Conservation (phyloP, 139 green algal genomes). For the Pleodorina starrii region DNA sequence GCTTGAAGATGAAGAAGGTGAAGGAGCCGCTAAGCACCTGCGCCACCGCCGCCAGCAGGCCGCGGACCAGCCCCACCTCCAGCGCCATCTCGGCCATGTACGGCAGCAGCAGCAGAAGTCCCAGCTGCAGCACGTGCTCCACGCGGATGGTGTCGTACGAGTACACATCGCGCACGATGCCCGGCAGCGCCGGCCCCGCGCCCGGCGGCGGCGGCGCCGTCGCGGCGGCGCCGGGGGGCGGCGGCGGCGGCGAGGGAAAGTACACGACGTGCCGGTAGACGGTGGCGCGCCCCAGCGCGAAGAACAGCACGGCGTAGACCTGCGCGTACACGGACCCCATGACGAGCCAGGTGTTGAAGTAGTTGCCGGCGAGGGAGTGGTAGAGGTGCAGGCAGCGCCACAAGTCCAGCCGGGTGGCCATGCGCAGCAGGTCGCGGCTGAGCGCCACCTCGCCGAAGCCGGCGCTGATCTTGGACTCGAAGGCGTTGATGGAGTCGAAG, state of each 20-base stretch:
- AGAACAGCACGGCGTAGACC: constrained; percentile 68
- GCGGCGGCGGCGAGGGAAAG: constrained; percentile 23
- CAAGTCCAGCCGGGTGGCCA: constrained; percentile 79
- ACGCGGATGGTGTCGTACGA: constrained; percentile 60
- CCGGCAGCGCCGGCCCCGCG: constrained; percentile 8
- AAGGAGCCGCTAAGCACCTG: constrained; percentile 69
- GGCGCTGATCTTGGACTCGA: constrained; percentile 86
- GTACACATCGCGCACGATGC: constrained; percentile 45
- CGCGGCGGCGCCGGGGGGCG: constrained; percentile 3
- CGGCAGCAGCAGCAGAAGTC: constrained; percentile 76
- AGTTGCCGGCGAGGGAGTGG: constrained; percentile 75
- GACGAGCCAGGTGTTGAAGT: constrained; percentile 83
- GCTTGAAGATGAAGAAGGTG: constrained; percentile 82
- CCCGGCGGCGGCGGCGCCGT: not conserved
- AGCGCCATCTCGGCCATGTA: constrained; percentile 78
- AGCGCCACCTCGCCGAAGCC: constrained; percentile 89
- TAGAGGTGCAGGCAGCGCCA: constrained; percentile 76
- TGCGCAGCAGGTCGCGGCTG: constrained; percentile 80
- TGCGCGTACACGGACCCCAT: constrained; percentile 82
- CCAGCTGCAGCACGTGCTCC: constrained; percentile 81
- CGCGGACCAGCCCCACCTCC: constrained; percentile 73
- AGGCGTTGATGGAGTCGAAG: constrained; percentile 91
- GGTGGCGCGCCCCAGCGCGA: constrained; percentile 40
- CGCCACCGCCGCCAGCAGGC: constrained; percentile 44
- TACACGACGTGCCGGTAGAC: constrained; percentile 7